Base-by-base conservation (phyloP, 2,329 filamentous ascomycete species). In the Aaosphaeria pasadenensis region DNA sequence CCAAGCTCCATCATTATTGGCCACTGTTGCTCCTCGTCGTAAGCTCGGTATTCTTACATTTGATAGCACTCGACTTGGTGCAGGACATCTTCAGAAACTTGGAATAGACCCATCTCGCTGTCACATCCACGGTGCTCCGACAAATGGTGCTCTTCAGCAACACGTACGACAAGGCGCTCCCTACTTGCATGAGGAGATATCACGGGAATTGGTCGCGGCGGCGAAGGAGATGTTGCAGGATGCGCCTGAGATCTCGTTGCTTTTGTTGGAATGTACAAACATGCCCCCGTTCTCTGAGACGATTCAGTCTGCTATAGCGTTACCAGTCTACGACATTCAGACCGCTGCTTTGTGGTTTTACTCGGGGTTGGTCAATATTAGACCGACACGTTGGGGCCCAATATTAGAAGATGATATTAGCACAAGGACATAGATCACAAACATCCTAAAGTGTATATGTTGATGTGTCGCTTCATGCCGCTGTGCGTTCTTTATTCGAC, bases 311-410 rank as follows among this genome's bases (percentile, higher is more conserved):
- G 59, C 59, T 6, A 54, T 64, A 3, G 53, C 56, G 1, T 39
- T 44, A 29, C 46, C 46, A 11, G 41, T 44, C 13, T 47, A 71
- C 43, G 71, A 73, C 51, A 63, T 72, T 4, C 68, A 60, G 39
- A 70, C 70, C 1, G 59, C 69, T 58, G 67, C 56, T 0, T 48
- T 42, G 7, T 72, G 69, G 67, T 69, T 71, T 36, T 70, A 71
- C 43, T 65, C 64, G 5, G 69, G 68, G 0, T 50, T 71, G 5
- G 48, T 56, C 2, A 54, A 54, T 29, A 49, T 42, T 31, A 48
- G 46, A 29, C 51, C 52, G 30, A 24, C 17, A 24, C 17, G 17
- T 24, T 24, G 17, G 17, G 17, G 17, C 17, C 17, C 17, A 24
- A 24, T 24, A 24, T 24, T 24, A 24, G 17, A 24, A 24, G 17